phyloP scores from a whole-genome alignment of 108 stramenopile genomes.

The Schizochytrium sp. region DNA sequence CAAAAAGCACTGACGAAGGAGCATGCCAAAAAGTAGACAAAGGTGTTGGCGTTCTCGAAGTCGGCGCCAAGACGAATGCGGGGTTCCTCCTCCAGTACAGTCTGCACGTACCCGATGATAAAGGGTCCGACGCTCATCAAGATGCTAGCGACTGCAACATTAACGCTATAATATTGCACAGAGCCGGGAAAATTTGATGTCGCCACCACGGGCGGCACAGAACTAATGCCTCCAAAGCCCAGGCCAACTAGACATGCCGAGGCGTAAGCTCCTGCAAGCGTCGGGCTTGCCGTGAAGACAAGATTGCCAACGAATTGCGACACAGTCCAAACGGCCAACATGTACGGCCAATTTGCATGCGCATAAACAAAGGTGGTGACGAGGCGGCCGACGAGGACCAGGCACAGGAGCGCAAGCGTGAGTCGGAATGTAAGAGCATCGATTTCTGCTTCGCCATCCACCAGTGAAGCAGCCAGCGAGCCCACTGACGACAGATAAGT shows the following conservation, averaged over 20 bases:
- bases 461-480: background rate
- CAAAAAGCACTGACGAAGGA: background rate
- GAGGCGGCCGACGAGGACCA: background rate
- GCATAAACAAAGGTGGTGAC: background rate
- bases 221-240: background rate
- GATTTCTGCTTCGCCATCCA: background rate
- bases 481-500: background rate
- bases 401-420: background rate
- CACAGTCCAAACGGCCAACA: background rate
- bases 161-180: background rate
- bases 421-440: background rate
- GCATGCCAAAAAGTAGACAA: background rate
- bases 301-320: background rate
- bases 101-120: background rate
- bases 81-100: background rate
- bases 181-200: background rate
- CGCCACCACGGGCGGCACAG: background rate
- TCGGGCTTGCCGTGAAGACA: background rate
- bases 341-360: background rate
- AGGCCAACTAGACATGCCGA: background rate
- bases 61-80: background rate
- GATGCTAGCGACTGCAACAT: background rate
- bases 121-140: background rate
- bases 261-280: background rate
- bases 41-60: background rate